Conservation (phyloP, 2,329 filamentous ascomycete genomes). For the Pseudonectria buxi region DNA sequence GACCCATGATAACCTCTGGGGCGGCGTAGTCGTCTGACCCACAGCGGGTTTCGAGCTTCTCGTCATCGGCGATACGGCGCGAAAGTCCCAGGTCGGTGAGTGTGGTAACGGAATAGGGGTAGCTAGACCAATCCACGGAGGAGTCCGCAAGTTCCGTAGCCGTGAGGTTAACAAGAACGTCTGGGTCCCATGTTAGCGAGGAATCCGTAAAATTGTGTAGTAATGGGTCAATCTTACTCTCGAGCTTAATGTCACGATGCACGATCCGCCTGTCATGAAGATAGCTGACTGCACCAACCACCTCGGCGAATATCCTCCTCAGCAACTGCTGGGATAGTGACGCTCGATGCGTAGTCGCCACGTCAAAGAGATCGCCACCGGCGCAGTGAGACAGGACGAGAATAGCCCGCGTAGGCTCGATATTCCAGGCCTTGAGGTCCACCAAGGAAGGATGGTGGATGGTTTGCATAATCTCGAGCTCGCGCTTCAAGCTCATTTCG, state of each 20-base stretch:
- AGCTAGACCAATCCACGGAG: conserved; percentile 61
- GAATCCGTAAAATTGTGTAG: conserved; percentile 4
- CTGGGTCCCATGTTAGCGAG: conserved; percentile 37
- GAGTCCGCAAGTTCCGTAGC: conserved; percentile 57
- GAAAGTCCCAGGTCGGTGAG: conserved; percentile 89
- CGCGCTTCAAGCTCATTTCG: conserved; percentile 87
- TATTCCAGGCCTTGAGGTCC: conserved; percentile 85
- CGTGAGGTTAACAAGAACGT: conserved; percentile 84
- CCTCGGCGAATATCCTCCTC: conserved; percentile 80
- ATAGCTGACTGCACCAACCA: conserved; percentile 80
- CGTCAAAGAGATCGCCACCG: conserved; percentile 89
- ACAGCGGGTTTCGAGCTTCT: conserved; percentile 87
- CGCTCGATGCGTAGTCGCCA: conserved; percentile 67
- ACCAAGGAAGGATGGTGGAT: conserved; percentile 87
- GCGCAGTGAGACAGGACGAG: conserved; percentile 87
- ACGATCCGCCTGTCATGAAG: conserved; percentile 82
- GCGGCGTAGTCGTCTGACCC: conserved; percentile 97
- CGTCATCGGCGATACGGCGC: conserved; percentile 74
- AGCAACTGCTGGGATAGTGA: conserved; percentile 63
- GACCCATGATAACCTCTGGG: conserved; percentile 91
- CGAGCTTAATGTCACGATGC: conserved; percentile 94
- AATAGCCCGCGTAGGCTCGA: conserved; percentile 73
- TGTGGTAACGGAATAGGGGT: conserved; percentile 78
- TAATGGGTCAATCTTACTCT: conserved; percentile 54
- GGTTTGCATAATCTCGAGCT: conserved; percentile 86